Conservation (phyloP, 345 rosid genomes). For the Citrus hindsii region DNA sequence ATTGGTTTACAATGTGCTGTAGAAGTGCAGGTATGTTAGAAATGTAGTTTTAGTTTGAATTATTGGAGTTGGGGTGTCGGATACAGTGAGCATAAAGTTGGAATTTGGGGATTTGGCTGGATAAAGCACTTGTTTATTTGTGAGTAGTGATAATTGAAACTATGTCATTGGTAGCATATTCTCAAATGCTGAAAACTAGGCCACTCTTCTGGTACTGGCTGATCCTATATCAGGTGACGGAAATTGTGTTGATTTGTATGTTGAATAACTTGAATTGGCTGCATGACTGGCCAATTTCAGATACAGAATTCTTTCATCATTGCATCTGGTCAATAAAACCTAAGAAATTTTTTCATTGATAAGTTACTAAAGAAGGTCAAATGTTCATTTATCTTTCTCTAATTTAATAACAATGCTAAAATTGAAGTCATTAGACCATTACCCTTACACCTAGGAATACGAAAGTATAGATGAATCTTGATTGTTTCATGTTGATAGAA, state of each 20-base stretch:
- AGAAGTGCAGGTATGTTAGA: background rate
- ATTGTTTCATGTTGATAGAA: background rate
- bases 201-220: background rate
- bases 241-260: background rate
- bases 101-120: background rate
- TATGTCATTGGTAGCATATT: background rate
- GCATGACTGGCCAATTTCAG: background rate
- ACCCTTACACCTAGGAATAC: background rate
- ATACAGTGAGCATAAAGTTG: background rate
- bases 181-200: background rate
- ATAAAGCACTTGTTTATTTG: background rate
- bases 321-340: too few relatives aligned
- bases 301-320: background rate
- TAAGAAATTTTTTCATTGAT: background rate
- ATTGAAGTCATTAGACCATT: background rate
- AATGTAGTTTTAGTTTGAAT: background rate
- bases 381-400: background rate
- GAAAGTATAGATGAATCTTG: background rate
- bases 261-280: background rate
- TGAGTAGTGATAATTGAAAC: background rate
- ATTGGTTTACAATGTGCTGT: background rate
- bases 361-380: background rate
- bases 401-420: background rate
- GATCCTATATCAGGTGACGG: background rate
- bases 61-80: background rate